Evolutionary conservation across 108 stramenopile species (phyloP).

Genomic region (Cyclotella atomus): DNA sequence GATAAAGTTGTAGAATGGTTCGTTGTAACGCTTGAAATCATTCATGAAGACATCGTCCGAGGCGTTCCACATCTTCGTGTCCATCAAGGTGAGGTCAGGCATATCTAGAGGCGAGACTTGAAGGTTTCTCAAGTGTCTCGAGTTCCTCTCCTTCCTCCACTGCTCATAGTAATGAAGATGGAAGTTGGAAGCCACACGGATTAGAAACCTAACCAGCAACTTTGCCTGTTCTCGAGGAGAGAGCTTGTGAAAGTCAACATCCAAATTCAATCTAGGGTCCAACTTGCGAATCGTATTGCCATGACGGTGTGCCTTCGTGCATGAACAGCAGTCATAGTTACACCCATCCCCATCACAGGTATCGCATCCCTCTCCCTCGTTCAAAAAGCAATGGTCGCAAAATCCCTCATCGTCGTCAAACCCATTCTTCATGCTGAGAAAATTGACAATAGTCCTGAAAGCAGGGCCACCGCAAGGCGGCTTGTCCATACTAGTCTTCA

Average conservation of each 20-base stretch:
- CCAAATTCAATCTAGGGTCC: conserved; percentile 21
- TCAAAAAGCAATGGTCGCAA: conserved; percentile 16
- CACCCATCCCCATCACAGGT: background rate
- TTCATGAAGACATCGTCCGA: background rate
- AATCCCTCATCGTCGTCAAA: conserved; percentile 21
- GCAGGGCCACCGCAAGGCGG: conserved; percentile 19
- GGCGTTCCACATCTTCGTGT: too few relatives aligned
- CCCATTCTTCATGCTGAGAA: conserved; percentile 16
- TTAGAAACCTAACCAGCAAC: conserved; percentile 3
- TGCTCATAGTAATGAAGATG: background rate
- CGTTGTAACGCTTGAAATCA: conserved; percentile 14
- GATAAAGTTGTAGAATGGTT: conserved; percentile 24
- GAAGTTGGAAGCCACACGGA: conserved; percentile 15
- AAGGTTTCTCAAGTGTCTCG: too few relatives aligned
- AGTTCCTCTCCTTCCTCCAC: conserved; percentile 10
- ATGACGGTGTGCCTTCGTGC: conserved; percentile 14
- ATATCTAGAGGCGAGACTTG: background rate
- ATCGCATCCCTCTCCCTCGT: background rate
- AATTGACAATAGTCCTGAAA: conserved; percentile 4
- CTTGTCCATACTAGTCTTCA: conserved; percentile 17
- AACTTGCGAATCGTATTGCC: background rate
- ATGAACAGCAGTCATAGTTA: background rate
- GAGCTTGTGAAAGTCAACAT: conserved; percentile 1
- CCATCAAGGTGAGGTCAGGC: background rate
- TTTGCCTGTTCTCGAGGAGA: conserved; percentile 6